phyloP scores from a whole-genome alignment of 2,329 filamentous ascomycete genomes.

The Basipetospora chlamydospora region DNA sequence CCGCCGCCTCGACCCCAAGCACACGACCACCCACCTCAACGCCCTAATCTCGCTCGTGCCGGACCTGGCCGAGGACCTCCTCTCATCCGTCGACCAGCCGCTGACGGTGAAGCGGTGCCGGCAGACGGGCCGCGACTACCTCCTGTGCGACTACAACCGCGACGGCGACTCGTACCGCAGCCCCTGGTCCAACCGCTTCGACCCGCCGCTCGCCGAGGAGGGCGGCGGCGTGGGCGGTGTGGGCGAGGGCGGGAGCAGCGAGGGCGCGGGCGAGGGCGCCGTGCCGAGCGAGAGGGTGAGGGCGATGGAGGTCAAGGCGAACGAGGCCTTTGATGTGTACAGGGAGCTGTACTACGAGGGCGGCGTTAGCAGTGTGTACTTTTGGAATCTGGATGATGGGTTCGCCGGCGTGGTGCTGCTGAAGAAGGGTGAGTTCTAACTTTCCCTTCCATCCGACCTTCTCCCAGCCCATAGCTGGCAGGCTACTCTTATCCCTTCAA shows the following conservation, averaged over 20 bases:
- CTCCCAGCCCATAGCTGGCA: no score
- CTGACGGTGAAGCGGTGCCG: constrained; percentile 74
- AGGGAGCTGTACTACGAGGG: constrained; percentile 95
- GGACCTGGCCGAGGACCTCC: constrained; percentile 89
- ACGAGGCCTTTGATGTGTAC: constrained; percentile 95
- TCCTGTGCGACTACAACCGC: constrained; percentile 98
- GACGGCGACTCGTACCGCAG: constrained; percentile 96
- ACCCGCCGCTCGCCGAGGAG: constrained; percentile 64
- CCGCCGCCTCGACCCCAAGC: constrained; percentile 88
- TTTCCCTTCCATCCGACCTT: no score
- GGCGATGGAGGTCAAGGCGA: constrained; percentile 86
- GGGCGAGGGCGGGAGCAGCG: constrained; percentile 31
- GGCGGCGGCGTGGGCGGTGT: constrained; percentile 26
- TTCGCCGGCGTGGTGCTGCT: constrained; percentile 91
- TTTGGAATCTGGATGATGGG: constrained; percentile 96
- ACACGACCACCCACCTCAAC: constrained; percentile 77
- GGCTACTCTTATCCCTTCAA: neutral
- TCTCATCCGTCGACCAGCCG: constrained; percentile 94
- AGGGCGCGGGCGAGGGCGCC: constrained; percentile 59
- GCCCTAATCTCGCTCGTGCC: constrained; percentile 79
- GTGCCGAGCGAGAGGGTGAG: constrained; percentile 81
- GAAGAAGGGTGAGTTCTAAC: constrained; percentile 60
- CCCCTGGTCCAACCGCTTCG: constrained; percentile 98
- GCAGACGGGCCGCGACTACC: constrained; percentile 83
- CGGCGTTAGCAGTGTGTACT: constrained; percentile 88